Evolutionary conservation across 148 eudicot species (phyloP), one percentile per base, ranked within the genome.

Genomic region (Pharnaceum exiguum): DNA sequence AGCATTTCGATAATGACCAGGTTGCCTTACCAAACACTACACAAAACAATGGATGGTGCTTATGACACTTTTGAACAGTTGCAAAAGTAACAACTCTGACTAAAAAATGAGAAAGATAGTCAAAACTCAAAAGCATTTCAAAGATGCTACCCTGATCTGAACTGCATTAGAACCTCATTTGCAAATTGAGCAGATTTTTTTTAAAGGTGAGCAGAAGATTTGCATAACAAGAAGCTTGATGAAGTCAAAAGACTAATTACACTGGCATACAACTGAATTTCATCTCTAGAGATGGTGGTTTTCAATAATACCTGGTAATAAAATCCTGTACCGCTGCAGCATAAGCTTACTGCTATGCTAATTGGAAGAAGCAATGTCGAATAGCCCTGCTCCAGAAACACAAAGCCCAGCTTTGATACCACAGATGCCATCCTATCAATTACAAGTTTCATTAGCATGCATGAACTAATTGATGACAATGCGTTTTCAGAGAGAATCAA

Each of bases 371-470:
- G 60, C 56, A 86, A 67, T 58, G 61, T 79, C 15, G 99, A 77
- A 70, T 76, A 89, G 21, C 89, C 95, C 75, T 93, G 99, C 81
- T 93, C 96, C 82, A 86, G 68, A 73, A 93, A 81, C 67, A 89
- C 77, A 70, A 93, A 93, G 53, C 96, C 99, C 86, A 89, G 76
- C 82, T 93, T 88, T 40, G 98, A 93, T 74, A 88, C 71, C 15
- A 93, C 96, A 68, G 96, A 85, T 40, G 98, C 90, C 69, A 85
- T 73, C 83, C 98, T 93, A 88, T n/a, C n/a, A 69, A 79, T 51
- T 55, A 33, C 60, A 10, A 38, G 57, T 45, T 36, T 53, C 57
- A 56, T 57, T 25, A 57, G 58, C 33, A 49, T 48, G 32, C 28
- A 55, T 51, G n/a, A 60, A 31, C 44, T 6, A 35, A 35, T 6